phyloP scores from a whole-genome alignment of 2,329 filamentous ascomycete species.

The Talaromyces sp. region DNA sequence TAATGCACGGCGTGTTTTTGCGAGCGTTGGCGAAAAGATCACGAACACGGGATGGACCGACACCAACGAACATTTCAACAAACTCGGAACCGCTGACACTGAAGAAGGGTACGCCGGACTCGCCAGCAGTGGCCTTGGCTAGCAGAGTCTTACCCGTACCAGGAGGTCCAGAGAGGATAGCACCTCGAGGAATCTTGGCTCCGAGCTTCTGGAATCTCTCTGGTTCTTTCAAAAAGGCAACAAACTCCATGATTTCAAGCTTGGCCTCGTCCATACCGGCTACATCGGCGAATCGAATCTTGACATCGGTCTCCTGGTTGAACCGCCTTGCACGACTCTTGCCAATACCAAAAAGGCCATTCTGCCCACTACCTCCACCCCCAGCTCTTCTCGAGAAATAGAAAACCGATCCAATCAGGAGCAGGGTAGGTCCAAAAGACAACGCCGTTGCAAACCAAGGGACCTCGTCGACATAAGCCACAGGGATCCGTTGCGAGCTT shows the following conservation, averaged over 20 bases:
- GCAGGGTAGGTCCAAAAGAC: conserved; percentile 77
- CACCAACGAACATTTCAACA: conserved; percentile 99
- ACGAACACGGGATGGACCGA: conserved; percentile 89
- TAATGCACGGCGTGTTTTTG: conserved; percentile 96
- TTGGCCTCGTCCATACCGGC: conserved; percentile 98
- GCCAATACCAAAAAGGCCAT: conserved; percentile 90
- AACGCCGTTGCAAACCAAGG: conserved; percentile 67
- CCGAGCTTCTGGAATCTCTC: conserved; percentile 89
- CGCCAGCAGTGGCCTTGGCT: conserved; percentile 94
- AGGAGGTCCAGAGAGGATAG: conserved; percentile 93
- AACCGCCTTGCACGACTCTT: conserved; percentile 95
- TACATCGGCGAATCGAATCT: conserved; percentile 95
- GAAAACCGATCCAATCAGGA: conserved; percentile 77
- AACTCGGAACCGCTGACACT: conserved; percentile 98
- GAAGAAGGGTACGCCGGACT: conserved; percentile 96
- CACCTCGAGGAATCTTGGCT: conserved; percentile 94
- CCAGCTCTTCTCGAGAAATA: conserved; percentile 74
- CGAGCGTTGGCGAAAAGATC: conserved; percentile 91
- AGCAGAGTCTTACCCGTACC: conserved; percentile 97
- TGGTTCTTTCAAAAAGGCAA: conserved; percentile 91
- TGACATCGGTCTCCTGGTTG: conserved; percentile 93
- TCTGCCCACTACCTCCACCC: conserved; percentile 58
- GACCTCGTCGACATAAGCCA: conserved; percentile 77
- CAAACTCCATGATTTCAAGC: conserved; percentile 98
- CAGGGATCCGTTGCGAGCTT: conserved; percentile 80